Evolutionary conservation across 129 eudicot genomes (phyloP), one percentile per base, ranked within the genome.

Genomic region (Ambrosia artemisiifolia): DNA sequence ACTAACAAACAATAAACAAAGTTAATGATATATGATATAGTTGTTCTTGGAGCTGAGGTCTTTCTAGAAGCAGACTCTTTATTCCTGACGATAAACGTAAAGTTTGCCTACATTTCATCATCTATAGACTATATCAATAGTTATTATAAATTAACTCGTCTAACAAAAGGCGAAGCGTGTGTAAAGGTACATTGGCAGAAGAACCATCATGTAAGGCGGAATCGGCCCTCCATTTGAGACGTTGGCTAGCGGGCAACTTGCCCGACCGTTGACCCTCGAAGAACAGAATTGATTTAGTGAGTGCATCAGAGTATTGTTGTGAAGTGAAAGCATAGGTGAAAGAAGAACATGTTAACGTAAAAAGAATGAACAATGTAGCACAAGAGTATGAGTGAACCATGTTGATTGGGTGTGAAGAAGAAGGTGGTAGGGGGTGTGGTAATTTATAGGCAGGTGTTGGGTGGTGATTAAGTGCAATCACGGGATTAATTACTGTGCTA

Each of bases 261-360:
- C 98, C 98, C 10, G 98, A 93, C 57, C 98, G 78, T 80, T 93
- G 98, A 17, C 95, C 96, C 46, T 93, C 92, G 60, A 87, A 93
- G 72, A 93, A 93, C 60, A 89, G 73, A 62, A 93, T 82, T 0
- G 96, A 90, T 72, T 93, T 93, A 9, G 89, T 73, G 20, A 93
- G 91, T 44, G 98, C 98, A 38, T 75, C 69, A 0, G 75, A 62
- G 60, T 93, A 93, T 24, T 93, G 88, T 42, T 76, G 76, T 7
- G 88, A 17, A 63, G 87, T 87, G 84, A 93, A 89, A 56, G 91
- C 85, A 51, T 65, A 71, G 59, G 72, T 51, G 67, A 76, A 72
- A 47, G 87, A 54, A 46, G 24, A 73, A 47, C 80, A 17, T n/a
- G 71, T 19, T 7, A 70, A 24, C 72, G 63, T 60, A 9, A 78